Conservation (phyloP, 2,329 filamentous ascomycete species). For the Trichoderma koningiopsis region DNA sequence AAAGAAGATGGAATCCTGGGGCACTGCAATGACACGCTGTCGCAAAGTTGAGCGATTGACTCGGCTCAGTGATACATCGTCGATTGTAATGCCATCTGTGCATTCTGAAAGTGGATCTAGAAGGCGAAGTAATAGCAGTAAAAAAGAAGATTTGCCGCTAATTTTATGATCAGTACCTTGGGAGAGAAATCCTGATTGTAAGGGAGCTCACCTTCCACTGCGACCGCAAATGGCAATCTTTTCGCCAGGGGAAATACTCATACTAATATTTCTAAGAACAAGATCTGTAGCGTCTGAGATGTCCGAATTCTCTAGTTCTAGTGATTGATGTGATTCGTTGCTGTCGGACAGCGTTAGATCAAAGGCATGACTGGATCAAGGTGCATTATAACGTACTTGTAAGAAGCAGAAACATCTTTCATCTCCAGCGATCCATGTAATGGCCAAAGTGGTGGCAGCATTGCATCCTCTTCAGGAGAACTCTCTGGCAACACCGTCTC, state of each 20-base stretch:
- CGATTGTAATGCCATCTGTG: constrained; percentile 44
- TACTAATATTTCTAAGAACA: constrained; percentile 33
- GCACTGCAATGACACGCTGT: constrained; percentile 52
- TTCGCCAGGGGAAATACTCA: constrained; percentile 37
- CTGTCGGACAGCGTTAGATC: neutral
- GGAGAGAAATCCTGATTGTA: too few relatives aligned
- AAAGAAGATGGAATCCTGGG: constrained; percentile 58
- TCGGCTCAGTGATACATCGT: constrained; percentile 40
- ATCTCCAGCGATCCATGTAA: constrained; percentile 36
- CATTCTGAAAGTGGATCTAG: constrained; percentile 42
- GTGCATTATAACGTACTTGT: constrained; percentile 28
- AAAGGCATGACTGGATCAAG: neutral
- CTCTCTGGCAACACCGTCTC: constrained; percentile 24
- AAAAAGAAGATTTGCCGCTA: constrained; percentile 47
- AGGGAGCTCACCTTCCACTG: constrained; percentile 37
- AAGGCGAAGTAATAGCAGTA: constrained; percentile 45
- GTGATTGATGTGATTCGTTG: neutral
- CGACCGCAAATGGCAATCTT: constrained; percentile 43
- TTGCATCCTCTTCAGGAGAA: neutral
- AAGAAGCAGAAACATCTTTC: constrained; percentile 39
- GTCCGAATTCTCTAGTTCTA: neutral
- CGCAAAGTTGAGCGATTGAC: constrained; percentile 49
- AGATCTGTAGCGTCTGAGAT: constrained; percentile 24
- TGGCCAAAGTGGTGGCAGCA: constrained; percentile 36
- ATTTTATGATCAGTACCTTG: neutral